Evolutionary conservation across 1,284 basidiomycete genomes (phyloP), one percentile per base, ranked within the genome.

Genomic region (Apiotrichum gamsii): DNA sequence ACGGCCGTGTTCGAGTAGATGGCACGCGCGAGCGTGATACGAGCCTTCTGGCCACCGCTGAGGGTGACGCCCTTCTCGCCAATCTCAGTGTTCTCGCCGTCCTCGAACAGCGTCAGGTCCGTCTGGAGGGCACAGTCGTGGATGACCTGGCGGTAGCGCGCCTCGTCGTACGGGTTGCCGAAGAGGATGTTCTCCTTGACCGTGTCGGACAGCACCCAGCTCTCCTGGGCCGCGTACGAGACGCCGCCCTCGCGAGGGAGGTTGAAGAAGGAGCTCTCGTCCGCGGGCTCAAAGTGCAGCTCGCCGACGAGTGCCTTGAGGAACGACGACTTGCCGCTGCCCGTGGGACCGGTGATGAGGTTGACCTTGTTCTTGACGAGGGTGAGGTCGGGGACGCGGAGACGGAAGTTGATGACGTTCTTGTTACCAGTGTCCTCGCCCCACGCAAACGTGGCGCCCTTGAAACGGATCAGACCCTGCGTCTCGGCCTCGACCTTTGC

Each of bases 151-250:
- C 73, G 69, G 62, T 81, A 82, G 11, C 80, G 70, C 4, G 71
- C 71, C 43, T 76, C 75, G 44, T 81, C 76, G 53, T 70, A 80
- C 1, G 75, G 64, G 1, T 73, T 65, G 9, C 78, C 77, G 56
- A 81, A 80, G 6, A 80, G 47, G 41, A 82, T 80, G 60, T 82
- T 82, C 10, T 78, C 75, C 70, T 72, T 76, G 53, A 79, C 74
- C 4, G 76, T 75, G 30, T 76, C 62, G 5, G 66, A 65, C 56
- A 70, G 52, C 39, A 65, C 81, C 84, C 85, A 88, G 1, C 82
- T 81, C 58, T 86, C 83, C 63, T 88, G 85, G 1, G 83, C 81
- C 5, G 83, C 82, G 67, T 84, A 87, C 0, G 82, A 80, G 5
- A 87, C 78, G 6, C 84, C 84, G 11, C 78, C 77, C 2, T 72